These are phyloP conservation scores for Mycena kentingensis DNA, from an alignment of 768 basidiomycete genomes.

Conservation along the genomic window DNA sequence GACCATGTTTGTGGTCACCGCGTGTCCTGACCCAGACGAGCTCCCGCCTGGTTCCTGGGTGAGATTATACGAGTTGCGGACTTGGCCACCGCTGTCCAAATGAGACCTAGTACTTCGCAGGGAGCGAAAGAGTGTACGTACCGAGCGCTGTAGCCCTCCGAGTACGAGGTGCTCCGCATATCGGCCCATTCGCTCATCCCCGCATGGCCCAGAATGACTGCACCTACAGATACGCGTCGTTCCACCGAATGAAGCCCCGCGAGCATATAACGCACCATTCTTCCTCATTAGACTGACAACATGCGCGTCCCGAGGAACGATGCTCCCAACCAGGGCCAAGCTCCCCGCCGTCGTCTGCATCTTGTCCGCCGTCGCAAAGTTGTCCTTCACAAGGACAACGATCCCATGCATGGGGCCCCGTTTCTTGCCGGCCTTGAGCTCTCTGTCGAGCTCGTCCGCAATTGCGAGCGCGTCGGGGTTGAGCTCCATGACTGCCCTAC, in stretches of 20 bases:
- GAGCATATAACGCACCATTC: slow-evolving; percentile 5
- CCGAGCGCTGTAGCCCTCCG: slow-evolving; percentile 27
- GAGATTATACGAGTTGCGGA: slow-evolving; percentile 37
- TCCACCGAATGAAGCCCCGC: background rate
- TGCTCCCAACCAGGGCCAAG: slow-evolving; percentile 19
- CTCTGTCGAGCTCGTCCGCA: slow-evolving; percentile 19
- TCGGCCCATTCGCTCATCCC: slow-evolving; percentile 40
- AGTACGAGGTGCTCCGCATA: slow-evolving; percentile 31
- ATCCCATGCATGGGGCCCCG: slow-evolving; percentile 24
- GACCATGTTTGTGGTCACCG: slow-evolving; percentile 31
- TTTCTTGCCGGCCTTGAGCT: slow-evolving; percentile 15
- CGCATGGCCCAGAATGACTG: slow-evolving; percentile 36
- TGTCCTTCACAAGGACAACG: slow-evolving; percentile 23
- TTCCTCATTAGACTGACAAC: slow-evolving; percentile 18
- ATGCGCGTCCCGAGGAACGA: slow-evolving; percentile 24
- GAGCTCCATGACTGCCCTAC: slow-evolving; percentile 22
- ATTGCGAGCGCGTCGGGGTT: slow-evolving; percentile 20
- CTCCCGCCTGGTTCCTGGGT: slow-evolving; percentile 40
- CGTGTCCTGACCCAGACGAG: slow-evolving; percentile 35
- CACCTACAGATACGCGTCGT: slow-evolving; percentile 4
- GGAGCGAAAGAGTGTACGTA: background rate
- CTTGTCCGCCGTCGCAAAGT: slow-evolving; percentile 23
- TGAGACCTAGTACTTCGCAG: slow-evolving; percentile 22
- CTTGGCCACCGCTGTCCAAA: slow-evolving; percentile 42
- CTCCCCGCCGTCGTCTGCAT: slow-evolving; percentile 26